Conservation (phyloP, 106 monocot species). For the Dioscorea zingiberensis region DNA sequence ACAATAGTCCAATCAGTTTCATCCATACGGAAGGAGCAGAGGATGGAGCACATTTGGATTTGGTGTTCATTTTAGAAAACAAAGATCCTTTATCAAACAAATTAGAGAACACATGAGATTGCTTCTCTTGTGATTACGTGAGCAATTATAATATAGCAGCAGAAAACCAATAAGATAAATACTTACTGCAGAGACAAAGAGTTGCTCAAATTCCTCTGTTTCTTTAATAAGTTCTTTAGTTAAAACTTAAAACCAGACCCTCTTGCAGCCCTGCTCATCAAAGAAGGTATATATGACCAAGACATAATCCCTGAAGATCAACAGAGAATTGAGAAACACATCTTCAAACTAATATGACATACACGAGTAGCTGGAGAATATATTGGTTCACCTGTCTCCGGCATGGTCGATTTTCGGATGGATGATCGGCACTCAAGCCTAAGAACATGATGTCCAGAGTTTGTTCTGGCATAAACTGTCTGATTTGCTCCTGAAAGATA, state of each 20-base stretch:
- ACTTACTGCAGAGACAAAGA: conserved; percentile 59
- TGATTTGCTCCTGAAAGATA: no score
- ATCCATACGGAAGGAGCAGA: no score
- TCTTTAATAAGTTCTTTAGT: conserved; percentile 88
- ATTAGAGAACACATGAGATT: no score
- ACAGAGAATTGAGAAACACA: not conserved
- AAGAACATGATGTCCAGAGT: conserved; percentile 50
- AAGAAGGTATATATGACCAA: not conserved
- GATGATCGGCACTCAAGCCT: conserved; percentile 75
- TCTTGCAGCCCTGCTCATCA: conserved; percentile 65
- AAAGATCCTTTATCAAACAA: conserved; percentile 57
- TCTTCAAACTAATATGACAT: not conserved
- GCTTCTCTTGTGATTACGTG: no score
- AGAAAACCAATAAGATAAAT: no score
- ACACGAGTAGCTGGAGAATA: conserved; percentile 80
- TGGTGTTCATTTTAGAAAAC: conserved; percentile 48
- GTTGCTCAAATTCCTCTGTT: conserved; percentile 82
- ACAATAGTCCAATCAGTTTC: no score
- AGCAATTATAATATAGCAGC: no score
- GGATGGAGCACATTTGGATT: conserved; percentile 11
- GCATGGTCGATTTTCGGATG: conserved; percentile 57
- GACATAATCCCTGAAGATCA: not conserved
- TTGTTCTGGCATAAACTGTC: conserved; percentile 43
- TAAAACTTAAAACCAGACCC: conserved; percentile 76
- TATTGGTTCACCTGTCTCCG: conserved; percentile 86